Base-by-base conservation (phyloP, 1,139 yeast genomes). In the Candida frijolesensis region DNA sequence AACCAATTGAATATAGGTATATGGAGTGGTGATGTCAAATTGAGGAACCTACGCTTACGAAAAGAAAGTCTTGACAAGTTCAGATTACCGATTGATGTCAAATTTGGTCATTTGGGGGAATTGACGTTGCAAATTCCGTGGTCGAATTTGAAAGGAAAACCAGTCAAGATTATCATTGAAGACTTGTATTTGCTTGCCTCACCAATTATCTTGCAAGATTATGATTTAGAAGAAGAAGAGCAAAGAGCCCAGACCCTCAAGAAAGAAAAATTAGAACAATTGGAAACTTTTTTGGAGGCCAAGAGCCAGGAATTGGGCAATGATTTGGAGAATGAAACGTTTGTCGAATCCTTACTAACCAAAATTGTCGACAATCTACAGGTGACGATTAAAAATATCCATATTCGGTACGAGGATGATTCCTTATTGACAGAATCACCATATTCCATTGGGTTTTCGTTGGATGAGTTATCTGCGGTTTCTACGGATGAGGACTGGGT, bases 1-100 rank as follows among this genome's bases (percentile, higher is more conserved):
- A 89, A 89, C 58, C 97, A 92, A 63, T 73, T 94, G 62, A 91
- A 94, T 61, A 92, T 94, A 51, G 99, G 98, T 2, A 92, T 95
- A 41, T 92, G 99, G 97, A 84, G 94, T 61, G 99, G 99, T 30
- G 98, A 94, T 74, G 99, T 92, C 44, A 90, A 89, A 64, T 74
- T 95, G 48, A 79, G 79, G 56, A 85, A 92, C 64, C 76, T 95
- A 55, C 80, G 87, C 55, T 75, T 95, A 52, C 89, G 89, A 68
- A 81, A 84, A 54, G 92, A 86, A 67, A 92, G 97, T 8, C 74
- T 95, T 44, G 99, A 94, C 65, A 82, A 87, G 61, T 79, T 94
- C 58, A 84, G 87, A 57, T 72, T 95, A 44, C 99, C 99, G 0
- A 72, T 94, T 39, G 90, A 91, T 65, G 95, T 95, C n/a, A 80